Evolutionary conservation across 129 eudicot genomes (phyloP), one percentile per base, ranked within the genome.

Genomic region (Saussurea involucrata): DNA sequence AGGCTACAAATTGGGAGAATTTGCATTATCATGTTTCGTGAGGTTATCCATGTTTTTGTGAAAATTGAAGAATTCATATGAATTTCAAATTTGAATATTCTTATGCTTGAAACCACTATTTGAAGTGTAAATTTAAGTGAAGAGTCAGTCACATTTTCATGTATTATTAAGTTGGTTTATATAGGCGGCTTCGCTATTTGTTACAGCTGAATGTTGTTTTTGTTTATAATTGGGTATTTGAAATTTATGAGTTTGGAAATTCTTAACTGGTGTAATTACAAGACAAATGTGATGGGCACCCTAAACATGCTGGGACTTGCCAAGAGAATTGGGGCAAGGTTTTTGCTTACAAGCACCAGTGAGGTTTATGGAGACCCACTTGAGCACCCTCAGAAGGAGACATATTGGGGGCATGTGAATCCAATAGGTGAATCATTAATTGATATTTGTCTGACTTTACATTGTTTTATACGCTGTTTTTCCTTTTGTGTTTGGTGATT

Each of bases 281-380:
- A 92, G 89, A 92, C 97, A 28, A 92, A 92, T 87, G 97, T 89
- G 85, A 85, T 92, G 90, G 97, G 97, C 15, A 92, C 95, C 8
- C 71, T 92, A 32, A 92, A 92, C 75, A 92, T 92, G 97, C 33
- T 90, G 88, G 97, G 97, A 46, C 92, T 92, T 73, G 97, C 97
- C 25, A 92, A 92, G 90, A 82, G 97, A 80, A 83, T 92, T 22
- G 96, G 97, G 24, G 96, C 97, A 24, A 89, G 92, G 82, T 92
- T 92, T 69, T 75, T 92, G 83, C 88, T 89, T 36, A 92, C 97
- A 8, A 92, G 97, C 73, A 92, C 97, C 2, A 92, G 97, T 77
- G 97, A 92, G 82, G 97, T 92, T 58, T 92, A 92, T 83, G 95
- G 97, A 21, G 97, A 92, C 67, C 97, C 97, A 0, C 94, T 92